Evolutionary conservation across 805 yeast genomes (phyloP), one percentile per base, ranked within the genome.

Genomic region (Saccharomyces eubayanus): DNA sequence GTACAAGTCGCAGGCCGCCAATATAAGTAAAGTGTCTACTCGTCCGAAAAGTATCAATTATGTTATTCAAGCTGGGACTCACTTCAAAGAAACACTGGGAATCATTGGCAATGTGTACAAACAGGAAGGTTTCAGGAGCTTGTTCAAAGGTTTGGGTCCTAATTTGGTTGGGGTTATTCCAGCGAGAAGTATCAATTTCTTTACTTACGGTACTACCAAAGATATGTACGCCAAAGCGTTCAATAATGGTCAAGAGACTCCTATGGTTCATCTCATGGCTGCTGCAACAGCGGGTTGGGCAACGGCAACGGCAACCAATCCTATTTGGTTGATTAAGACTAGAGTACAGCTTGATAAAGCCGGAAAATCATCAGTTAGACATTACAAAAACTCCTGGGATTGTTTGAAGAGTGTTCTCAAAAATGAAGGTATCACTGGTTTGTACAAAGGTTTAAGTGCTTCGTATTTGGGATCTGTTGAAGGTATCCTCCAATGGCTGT

Each of bases 91-190:
- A 66, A 92, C 98, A 0, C 79, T 85, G 55, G 73, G 77, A 28
- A 94, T 90, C 30, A 74, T 94, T 46, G 74, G 78, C 31, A 79
- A 78, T 49, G 86, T 94, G 20, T 86, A 88, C 67, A 69, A 69
- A 31, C 73, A 74, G 27, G 99, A 94, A 71, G 99, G 99, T 1
- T 74, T 84, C 29, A 74, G 87, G 46, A 92, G 98, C 3, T 74
- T 94, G 48, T 94, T 94, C 72, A 87, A 88, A 72, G 99, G 99
- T 11, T 74, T 94, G 50, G 99, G 99, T 0, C 99, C 99, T 9
- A 94, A 92, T 63, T 75, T 94, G 61, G 95, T 92, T 16, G 99
- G 99, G 52, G 98, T 94, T 14, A 92, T 94, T 46, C 99, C 99
- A 0, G 98, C 99, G 1, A 79, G 99, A 68, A 87, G 97, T 29